Evolutionary conservation across 768 basidiomycete genomes (phyloP), one percentile per base, ranked within the genome.

Genomic region (Ramaria sp.): DNA sequence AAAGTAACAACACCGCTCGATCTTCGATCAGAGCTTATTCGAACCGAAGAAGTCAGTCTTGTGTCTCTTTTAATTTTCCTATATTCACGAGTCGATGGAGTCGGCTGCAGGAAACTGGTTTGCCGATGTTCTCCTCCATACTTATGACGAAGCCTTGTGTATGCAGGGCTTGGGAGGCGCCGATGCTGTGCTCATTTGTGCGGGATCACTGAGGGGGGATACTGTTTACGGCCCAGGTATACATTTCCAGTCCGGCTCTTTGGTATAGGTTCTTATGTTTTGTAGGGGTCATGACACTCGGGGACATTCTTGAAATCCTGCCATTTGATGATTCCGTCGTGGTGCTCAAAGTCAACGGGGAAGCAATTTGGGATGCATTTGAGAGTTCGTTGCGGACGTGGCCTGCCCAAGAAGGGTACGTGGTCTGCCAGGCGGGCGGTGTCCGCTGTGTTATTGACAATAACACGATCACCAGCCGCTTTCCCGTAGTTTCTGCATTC

Each of bases 321-420:
- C 92, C 92, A 0, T 95, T 92, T 59, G 85, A 88, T 55, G 92
- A 95, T 63, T 84, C 91, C 1, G 72, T 86, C 15, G 78, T 96
- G 5, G 89, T 91, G 3, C 63, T 92, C 11, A 85, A 92, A 66
- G 67, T 95, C 15, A 82, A 89, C 61, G 91, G 92, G 1, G 75
- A 78, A 61, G 74, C 82, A 0, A 76, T 95, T 45, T 93, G 90
- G 88, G 82, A 81, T 42, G 82, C 85, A 0, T 61, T 95, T 37
- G 92, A 96, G 65, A 74, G 74, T 11, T 79, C 81, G 6, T 71
- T 96, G 6, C 73, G 72, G 58, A 88, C 79, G 53, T 94, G 86
- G 80, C 92, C 92, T 7, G 84, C 90, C 17, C 91, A 92, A 69
- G 92, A 94, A 77, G 92, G 92, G 91, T 82, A 59, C 58, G 20